Base-by-base conservation (phyloP, 768 basidiomycete species). In the Calocybe cyanea region DNA sequence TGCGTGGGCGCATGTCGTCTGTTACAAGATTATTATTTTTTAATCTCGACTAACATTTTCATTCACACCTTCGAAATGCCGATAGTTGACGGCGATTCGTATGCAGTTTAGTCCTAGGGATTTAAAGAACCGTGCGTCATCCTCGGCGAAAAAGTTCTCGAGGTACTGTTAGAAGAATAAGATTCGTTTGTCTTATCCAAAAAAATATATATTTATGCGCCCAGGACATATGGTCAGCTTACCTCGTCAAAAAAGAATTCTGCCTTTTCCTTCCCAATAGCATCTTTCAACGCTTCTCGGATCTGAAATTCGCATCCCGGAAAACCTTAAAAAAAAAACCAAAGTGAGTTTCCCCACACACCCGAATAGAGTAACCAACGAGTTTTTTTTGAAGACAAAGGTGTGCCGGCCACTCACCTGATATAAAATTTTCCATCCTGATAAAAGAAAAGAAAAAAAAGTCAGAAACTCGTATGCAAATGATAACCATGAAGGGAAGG, bases 181-280 rank as follows among this genome's bases (percentile, higher is more conserved):
- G n/a, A n/a, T n/a, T n/a, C n/a, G n/a, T n/a, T n/a, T n/a, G n/a
- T n/a, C n/a, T n/a, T n/a, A n/a, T n/a, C n/a, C n/a, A n/a, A n/a
- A n/a, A n/a, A n/a, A n/a, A n/a, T n/a, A n/a, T n/a, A n/a, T n/a
- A n/a, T n/a, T n/a, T n/a, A n/a, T n/a, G n/a, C n/a, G n/a, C n/a
- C n/a, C n/a, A n/a, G n/a, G n/a, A n/a, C n/a, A n/a, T n/a, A n/a
- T n/a, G n/a, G n/a, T n/a, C n/a, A n/a, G n/a, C n/a, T n/a, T 46
- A 83, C 87, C 73, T 85, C 87, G 73, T 92, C 86, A 57, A 91
- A 92, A 72, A 90, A 92, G 62, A 81, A 81, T 9, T 80, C 80
- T 7, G 83, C 77, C 61, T 87, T 85, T 38, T 76, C 75, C 40
- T 73, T 48, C 0, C 89, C 89, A 20, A 92, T 69, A 2, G 79